Evolutionary conservation across 2,329 filamentous ascomycete genomes (phyloP), one percentile per base, ranked within the genome.

Genomic region (Aphanocladium album): DNA sequence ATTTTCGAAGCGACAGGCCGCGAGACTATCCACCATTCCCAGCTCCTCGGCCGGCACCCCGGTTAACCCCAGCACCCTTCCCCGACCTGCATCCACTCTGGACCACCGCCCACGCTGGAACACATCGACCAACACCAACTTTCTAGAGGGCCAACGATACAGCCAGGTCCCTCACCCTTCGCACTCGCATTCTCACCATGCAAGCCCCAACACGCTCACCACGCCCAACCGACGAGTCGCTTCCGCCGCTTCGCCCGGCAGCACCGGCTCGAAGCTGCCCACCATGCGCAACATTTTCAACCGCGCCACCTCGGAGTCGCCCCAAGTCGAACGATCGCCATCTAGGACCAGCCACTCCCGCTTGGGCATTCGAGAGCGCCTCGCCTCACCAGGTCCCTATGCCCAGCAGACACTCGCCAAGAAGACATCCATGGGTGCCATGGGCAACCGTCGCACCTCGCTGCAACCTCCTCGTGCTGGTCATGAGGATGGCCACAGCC

Each of bases 51-150:
- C 83, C 0, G 80, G 83, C 5, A 81, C 75, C 3, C 78, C 64
- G 67, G 71, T 61, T 67, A 76, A 73, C 65, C 73, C 67, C 52
- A 69, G 67, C 59, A 72, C 67, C 60, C 68, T 76, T 53, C 71
- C 80, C 59, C 77, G 80, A 55, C 76, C 82, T 60, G 69, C 76
- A 43, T 76, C 79, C 2, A 78, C 77, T 12, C 65, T 79, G 37
- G 71, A 82, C 61, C 79, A 83, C 60, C 85, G 88, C 55, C 90
- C 90, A 3, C 82, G 86, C 61, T 95, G 90, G 90, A 93, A 87
- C 69, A 70, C 68, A 12, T 89, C 86, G 33, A 84, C 86, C 6
- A 91, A 88, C 67, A 82, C 83, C 5, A 76, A 76, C 7, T 82
- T 86, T 63, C 77, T 86, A n/a, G 81, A 88, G 17, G 25, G 46